phyloP scores from a whole-genome alignment of 2,329 filamentous ascomycete species.

The Neocatenulostroma microsporum region DNA sequence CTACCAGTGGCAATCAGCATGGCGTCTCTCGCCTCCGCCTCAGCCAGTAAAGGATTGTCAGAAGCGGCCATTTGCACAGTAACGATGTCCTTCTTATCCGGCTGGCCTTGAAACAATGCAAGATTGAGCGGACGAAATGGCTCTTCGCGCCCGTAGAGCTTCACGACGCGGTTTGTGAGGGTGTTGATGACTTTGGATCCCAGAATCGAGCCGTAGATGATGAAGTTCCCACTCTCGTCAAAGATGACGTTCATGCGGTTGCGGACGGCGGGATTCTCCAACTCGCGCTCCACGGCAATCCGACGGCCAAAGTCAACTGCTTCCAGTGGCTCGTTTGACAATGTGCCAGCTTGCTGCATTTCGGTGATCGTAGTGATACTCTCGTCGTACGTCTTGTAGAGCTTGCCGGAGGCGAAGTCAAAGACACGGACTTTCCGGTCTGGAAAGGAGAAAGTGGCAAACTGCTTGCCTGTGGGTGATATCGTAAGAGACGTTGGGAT shows the following conservation, averaged over 20 bases:
- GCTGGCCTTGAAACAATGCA: constrained; percentile 86
- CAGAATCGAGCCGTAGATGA: constrained; percentile 85
- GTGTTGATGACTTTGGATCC: constrained; percentile 96
- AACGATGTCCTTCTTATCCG: constrained; percentile 84
- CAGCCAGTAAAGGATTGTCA: constrained; percentile 82
- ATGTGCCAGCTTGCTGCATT: constrained; percentile 89
- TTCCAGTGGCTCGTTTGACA: constrained; percentile 68
- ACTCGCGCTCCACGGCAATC: constrained; percentile 75
- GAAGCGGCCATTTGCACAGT: constrained; percentile 97
- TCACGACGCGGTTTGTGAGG: constrained; percentile 84
- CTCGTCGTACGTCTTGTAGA: constrained; percentile 91
- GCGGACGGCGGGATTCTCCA: constrained; percentile 62
- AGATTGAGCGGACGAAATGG: constrained; percentile 76
- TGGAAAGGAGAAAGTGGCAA: constrained; percentile 83
- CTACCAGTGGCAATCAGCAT: constrained; percentile 78
- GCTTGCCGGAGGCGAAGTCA: constrained; percentile 80
- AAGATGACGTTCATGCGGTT: constrained; percentile 81
- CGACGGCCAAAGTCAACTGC: constrained; percentile 86
- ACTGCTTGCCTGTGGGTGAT: constrained; percentile 76
- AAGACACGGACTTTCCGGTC: constrained; percentile 91
- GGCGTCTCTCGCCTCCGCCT: constrained; percentile 83
- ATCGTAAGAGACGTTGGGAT: constrained; percentile 73
- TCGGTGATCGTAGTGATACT: constrained; percentile 81
- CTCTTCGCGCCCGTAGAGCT: constrained; percentile 85
- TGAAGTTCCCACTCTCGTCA: constrained; percentile 92